Evolutionary conservation across 2,329 filamentous ascomycete genomes (phyloP).

Genomic region (Thelonectria blattea): DNA sequence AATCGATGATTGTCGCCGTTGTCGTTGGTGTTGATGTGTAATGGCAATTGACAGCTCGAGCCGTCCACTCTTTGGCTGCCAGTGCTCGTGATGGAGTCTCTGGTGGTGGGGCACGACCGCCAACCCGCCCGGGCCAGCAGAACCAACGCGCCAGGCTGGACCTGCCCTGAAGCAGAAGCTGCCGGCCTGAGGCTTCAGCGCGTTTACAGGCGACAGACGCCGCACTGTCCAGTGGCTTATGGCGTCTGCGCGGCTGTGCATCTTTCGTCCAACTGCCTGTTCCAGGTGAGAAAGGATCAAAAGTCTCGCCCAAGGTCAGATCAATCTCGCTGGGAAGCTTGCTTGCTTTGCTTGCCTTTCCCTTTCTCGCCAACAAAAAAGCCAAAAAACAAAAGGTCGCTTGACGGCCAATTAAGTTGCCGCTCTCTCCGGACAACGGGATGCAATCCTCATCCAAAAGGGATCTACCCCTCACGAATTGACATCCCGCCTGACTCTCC

Average conservation of each 20-base stretch:
- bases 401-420: conserved; percentile 13
- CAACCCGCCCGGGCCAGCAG: neutral
- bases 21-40: neutral
- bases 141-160: neutral
- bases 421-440: conserved; percentile 14
- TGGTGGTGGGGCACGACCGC: conserved; percentile 12
- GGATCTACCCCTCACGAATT: conserved; percentile 30
- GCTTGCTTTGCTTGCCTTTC: neutral
- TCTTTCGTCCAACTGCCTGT: neutral
- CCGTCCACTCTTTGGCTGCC: neutral
- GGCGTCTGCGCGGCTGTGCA: neutral
- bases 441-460: conserved; percentile 20
- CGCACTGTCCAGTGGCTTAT: conserved; percentile 23
- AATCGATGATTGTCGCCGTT: neutral
- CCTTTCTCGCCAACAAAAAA: neutral
- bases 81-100: too few relatives aligned
- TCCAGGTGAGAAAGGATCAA: neutral
- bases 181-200: conserved; percentile 35
- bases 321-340: neutral
- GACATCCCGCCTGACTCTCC: conserved; percentile 22
- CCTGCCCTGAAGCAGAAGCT: conserved; percentile 8
- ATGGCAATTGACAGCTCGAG: neutral
- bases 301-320: too few relatives aligned
- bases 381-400: neutral
- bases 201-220: conserved; percentile 34